These are phyloP conservation scores for Monilinia aucupariae DNA, from an alignment of 2,329 filamentous ascomycete genomes.

Conservation along the genomic window DNA sequence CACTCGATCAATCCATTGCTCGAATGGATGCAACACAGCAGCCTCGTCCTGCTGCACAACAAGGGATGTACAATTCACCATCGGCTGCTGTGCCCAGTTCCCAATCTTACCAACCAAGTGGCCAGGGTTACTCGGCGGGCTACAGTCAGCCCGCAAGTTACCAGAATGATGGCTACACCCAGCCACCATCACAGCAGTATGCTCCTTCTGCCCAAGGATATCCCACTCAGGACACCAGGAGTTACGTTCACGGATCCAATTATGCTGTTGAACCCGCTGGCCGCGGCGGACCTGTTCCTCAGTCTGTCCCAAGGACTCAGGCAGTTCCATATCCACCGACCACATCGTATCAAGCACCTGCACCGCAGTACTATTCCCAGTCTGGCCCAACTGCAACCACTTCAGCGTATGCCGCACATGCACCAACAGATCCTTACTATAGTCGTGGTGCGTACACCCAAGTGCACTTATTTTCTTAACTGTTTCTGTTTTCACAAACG, in stretches of 20 bases:
- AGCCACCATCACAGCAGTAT: constrained; percentile 17
- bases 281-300: constrained; percentile 17
- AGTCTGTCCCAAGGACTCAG: constrained; percentile 20
- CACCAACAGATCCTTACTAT: constrained; percentile 47
- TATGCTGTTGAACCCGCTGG: constrained; percentile 23
- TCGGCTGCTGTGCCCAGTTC: constrained; percentile 19
- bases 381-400: constrained; percentile 35
- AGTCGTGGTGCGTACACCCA: constrained; percentile 53
- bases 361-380: constrained; percentile 30
- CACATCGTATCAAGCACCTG: constrained; percentile 21
- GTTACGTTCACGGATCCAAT: constrained; percentile 32
- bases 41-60: constrained; percentile 19
- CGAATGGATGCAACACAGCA: constrained; percentile 35
- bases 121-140: constrained; percentile 27
- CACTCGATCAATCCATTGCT: constrained; percentile 36
- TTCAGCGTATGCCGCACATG: constrained; percentile 39
- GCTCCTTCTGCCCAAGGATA: constrained; percentile 17
- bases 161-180: constrained; percentile 24
- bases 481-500: constrained; percentile 20
- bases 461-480: constrained; percentile 21
- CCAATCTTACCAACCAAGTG: constrained; percentile 18
- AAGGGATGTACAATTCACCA: constrained; percentile 25
- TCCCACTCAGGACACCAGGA: constrained; percentile 26
- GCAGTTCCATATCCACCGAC: constrained; percentile 19
- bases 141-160: constrained; percentile 25